Base-by-base conservation (phyloP, 331 rosid species). In the Quercus tomentella region DNA sequence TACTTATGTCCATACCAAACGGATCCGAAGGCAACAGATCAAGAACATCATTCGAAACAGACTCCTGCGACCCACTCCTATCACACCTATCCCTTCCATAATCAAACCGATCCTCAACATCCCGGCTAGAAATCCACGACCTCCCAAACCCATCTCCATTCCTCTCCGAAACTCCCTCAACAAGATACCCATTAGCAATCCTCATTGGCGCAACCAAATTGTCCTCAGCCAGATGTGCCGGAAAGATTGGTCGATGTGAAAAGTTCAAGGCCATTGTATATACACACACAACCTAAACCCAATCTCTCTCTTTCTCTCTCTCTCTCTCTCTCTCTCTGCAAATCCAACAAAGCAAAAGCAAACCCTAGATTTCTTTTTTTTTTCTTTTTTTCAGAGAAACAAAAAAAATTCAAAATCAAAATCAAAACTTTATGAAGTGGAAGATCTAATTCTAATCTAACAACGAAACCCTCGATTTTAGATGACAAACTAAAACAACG, bases 1-100 rank as follows among this genome's bases (percentile, higher is more conserved):
- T 84, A 63, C 82, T 84, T 20, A 88, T 88, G 76, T 88, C 89
- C 92, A 89, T 89, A 18, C 94, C 97, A 76, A 95, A 95, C 9
- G 99, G 99, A 86, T 95, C 99, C 4, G 94, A 88, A 35, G 99
- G 99, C 90, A 95, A 83, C 73, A 86, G 89, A 84, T 95, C 98
- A 75, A 95, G 78, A 84, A 95, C 87, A 85, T 95, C 96, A 72
- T 84, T 85, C 0, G 97, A 85, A 56, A 85, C 93, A 2, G 90
- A 72, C 23, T 91, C 98, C 80, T 92, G 95, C 2, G 87, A 72
- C 68, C 82, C 77, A 45, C 78, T 80, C 80, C 73, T 86, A 70
- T 87, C 91, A 80, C 90, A 80, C 55, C 85, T 88, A 65, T 94
- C 94, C 83, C 83, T 88, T 15, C 91, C 92, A 70, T 77, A 84